phyloP scores from a whole-genome alignment of 164 flowering plant genomes.

The Annona cherimola region DNA sequence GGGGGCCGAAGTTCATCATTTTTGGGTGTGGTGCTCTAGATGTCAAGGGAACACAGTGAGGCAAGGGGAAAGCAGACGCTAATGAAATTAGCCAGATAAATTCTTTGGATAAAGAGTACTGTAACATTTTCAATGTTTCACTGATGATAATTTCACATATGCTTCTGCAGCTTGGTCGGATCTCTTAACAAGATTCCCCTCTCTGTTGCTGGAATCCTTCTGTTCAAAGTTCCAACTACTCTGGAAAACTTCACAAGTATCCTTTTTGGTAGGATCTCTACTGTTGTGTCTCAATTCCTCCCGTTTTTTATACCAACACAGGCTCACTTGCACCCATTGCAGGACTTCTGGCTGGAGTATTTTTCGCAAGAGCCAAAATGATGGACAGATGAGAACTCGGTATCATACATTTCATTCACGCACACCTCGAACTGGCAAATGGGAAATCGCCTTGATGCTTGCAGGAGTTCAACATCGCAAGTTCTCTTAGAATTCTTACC shows the following conservation, averaged over 20 bases:
- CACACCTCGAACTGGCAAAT: neutral
- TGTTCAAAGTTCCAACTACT: constrained; percentile 95
- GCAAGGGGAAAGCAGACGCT: too few species aligned
- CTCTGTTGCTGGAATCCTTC: constrained; percentile 78
- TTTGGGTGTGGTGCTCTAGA: too few species aligned
- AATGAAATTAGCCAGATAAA: neutral
- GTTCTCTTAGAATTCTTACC: neutral
- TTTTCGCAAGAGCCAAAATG: constrained; percentile 87
- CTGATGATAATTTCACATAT: neutral
- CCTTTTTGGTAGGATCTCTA: constrained; percentile 58
- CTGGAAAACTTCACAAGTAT: constrained; percentile 84
- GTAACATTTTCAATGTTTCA: neutral
- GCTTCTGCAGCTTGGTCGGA: constrained; percentile 81
- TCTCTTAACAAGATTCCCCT: constrained; percentile 95
- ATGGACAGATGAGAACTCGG: constrained; percentile 38
- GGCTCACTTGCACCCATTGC: constrained; percentile 4
- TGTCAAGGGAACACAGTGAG: too few species aligned
- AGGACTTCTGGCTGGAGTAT: constrained; percentile 92
- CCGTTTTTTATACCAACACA: too few species aligned
- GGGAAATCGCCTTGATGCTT: neutral
- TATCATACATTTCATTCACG: neutral
- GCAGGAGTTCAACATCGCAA: neutral
- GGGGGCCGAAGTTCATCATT: too few species aligned
- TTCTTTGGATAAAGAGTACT: neutral
- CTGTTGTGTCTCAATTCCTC: neutral